These are phyloP conservation scores for Globisporangium abappressorium DNA, from an alignment of 352 stramenopile species.

Conservation along the genomic window DNA sequence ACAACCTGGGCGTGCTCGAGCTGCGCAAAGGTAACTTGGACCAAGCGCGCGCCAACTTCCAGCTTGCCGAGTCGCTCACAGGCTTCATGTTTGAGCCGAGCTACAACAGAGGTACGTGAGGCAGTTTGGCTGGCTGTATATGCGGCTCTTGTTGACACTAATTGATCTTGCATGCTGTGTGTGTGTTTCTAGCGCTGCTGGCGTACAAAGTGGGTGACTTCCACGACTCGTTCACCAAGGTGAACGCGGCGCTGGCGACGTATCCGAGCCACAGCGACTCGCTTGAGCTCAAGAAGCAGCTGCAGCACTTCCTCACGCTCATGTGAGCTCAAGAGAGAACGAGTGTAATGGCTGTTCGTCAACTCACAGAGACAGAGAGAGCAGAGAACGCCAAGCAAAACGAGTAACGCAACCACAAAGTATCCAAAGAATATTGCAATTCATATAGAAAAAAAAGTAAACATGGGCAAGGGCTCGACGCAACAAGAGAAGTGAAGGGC, in stretches of 20 bases:
- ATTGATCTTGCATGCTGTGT: background rate
- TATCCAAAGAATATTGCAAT: slow-evolving; percentile 14
- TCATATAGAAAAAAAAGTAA: slow-evolving; percentile 27
- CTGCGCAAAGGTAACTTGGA: slow-evolving; percentile 88
- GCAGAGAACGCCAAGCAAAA: background rate
- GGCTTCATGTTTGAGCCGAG: slow-evolving; percentile 91
- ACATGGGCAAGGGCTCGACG: slow-evolving; percentile 32
- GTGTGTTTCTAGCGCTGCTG: slow-evolving; percentile 60
- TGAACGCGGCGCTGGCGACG: slow-evolving; percentile 74
- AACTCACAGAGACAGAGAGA: background rate
- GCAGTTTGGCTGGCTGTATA: background rate
- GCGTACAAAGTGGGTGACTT: slow-evolving; percentile 91
- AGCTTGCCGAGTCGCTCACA: slow-evolving; percentile 70
- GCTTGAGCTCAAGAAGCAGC: slow-evolving; percentile 85
- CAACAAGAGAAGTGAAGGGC: slow-evolving; percentile 6
- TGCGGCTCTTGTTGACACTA: slow-evolving; percentile 7
- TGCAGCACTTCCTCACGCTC: slow-evolving; percentile 83
- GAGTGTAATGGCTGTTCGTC: background rate
- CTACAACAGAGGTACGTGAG: slow-evolving; percentile 79
- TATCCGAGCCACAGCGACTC: slow-evolving; percentile 87
- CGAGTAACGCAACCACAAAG: slow-evolving; percentile 1
- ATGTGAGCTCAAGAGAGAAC: slow-evolving; percentile 28
- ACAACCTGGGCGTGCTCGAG: slow-evolving; percentile 91
- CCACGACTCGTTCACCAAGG: slow-evolving; percentile 86
- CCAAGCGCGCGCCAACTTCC: slow-evolving; percentile 81